These are phyloP conservation scores for Xeromyces bisporus DNA, from an alignment of 495 filamentous ascomycete genomes.

Conservation along the genomic window DNA sequence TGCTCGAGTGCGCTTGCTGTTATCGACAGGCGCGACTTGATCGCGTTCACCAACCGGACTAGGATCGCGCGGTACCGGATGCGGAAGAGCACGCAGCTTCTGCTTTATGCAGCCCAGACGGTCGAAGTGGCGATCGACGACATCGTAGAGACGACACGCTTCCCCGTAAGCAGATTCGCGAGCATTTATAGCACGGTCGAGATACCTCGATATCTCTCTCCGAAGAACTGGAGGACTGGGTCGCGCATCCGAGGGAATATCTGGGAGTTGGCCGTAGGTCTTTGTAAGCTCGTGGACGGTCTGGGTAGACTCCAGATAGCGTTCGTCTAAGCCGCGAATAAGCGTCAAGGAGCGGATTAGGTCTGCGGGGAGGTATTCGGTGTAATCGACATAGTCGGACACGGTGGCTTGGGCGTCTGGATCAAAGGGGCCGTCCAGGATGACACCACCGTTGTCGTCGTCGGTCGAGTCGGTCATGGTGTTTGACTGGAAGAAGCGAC, in stretches of 20 bases:
- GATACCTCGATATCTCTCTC: constrained; percentile 52
- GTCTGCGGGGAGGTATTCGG: constrained; percentile 90
- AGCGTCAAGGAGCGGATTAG: constrained; percentile 78
- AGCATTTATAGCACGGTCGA: constrained; percentile 57
- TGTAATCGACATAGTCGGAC: constrained; percentile 90
- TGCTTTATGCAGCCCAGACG: constrained; percentile 59
- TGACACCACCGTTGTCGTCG: constrained; percentile 29
- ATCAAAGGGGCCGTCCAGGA: constrained; percentile 40
- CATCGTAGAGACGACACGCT: constrained; percentile 61
- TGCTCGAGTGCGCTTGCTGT: constrained; percentile 34
- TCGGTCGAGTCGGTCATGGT: constrained; percentile 22
- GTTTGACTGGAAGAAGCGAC: constrained; percentile 1
- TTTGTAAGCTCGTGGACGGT: constrained; percentile 57
- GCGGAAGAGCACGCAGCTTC: constrained; percentile 64
- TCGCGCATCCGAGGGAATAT: constrained; percentile 34
- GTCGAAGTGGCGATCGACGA: constrained; percentile 60
- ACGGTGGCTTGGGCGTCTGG: constrained; percentile 90
- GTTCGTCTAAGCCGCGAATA: constrained; percentile 64
- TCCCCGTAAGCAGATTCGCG: constrained; percentile 70
- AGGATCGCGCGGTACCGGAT: constrained; percentile 53
- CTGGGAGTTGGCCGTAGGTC: constrained; percentile 54
- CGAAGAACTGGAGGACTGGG: constrained; percentile 46
- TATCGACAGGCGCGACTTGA: constrained; percentile 14
- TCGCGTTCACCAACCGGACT: constrained; percentile 38
- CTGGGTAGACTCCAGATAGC: constrained; percentile 46